Conservation (phyloP, 495 filamentous ascomycete genomes). For the Neurospora pannonica region DNA sequence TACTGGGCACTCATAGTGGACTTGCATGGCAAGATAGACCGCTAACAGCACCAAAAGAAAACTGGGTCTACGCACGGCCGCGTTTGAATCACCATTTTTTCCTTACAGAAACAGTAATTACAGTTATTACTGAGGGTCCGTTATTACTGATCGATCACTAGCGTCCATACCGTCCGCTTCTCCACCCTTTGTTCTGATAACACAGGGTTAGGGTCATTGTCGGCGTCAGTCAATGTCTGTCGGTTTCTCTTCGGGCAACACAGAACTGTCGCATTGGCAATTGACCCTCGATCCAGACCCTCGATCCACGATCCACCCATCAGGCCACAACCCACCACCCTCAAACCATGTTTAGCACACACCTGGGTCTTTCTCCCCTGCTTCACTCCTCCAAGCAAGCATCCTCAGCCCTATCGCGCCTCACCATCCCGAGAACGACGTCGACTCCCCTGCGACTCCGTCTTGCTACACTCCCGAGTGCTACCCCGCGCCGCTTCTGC, state of each 20-base stretch:
- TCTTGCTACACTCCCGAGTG: background rate
- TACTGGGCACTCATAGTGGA: too few species aligned
- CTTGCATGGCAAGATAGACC: too few species aligned
- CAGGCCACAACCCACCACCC: background rate
- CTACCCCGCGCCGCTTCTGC: background rate
- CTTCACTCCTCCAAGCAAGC: background rate
- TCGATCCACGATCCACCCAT: background rate
- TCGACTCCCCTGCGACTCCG: background rate
- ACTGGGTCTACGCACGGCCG: too few species aligned
- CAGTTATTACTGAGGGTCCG: too few species aligned
- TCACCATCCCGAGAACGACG: background rate
- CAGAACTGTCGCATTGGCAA: background rate
- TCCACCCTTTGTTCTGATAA: background rate
- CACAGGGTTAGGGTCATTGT: background rate
- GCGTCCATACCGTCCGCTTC: background rate
- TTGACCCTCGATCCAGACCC: background rate
- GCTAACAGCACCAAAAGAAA: too few species aligned
- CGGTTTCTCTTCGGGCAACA: background rate
- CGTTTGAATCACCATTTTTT: too few species aligned
- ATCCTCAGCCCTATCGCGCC: background rate
- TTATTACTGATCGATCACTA: too few species aligned
- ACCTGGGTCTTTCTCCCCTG: background rate
- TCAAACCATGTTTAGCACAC: background rate
- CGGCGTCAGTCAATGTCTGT: background rate
- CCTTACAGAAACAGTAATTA: too few species aligned